Base-by-base conservation (phyloP, 805 yeast genomes). In the Teunomyces panamensis region DNA sequence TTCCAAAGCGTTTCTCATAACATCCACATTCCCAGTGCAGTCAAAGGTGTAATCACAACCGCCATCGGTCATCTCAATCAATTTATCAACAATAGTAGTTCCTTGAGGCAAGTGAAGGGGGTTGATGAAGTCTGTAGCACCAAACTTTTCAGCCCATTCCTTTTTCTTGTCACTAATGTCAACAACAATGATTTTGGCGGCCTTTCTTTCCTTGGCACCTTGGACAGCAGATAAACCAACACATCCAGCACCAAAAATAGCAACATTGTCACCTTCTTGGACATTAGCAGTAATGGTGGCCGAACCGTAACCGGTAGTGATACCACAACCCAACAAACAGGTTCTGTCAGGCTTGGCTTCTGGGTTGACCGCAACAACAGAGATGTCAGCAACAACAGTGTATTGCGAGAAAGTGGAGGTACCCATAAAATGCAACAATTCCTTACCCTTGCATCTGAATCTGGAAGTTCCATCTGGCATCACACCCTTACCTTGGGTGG, bases 391-490 rank as follows among this genome's bases (percentile, higher is more conserved):
- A 39, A 94, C 96, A 48, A 94, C 99, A 10, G 99, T 92, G 69
- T 94, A 94, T 74, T 94, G 96, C 33, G 97, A 84, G 71, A 94
- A 94, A 27, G 97, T 87, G 30, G 98, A 92, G 69, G 96, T 88
- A 43, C 99, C 99, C 99, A 94, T 94, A 69, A 89, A 94, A 71
- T 94, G 98, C 60, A 83, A 77, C 47, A 94, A 70, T 39, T 83
- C 80, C 73, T 94, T 79, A 56, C 99, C 99, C 62, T 84, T 83
- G 65, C 87, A 83, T 54, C 78, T 82, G 77, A 94, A 92, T 69
- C 99, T 83, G 39, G 87, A 69, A 44, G 99, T 92, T 16, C 98
- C 99, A 66, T 94, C 99, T 53, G 99, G 99, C 97, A 94, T 87
- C 49, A 92, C 86, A 68, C 99, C 99, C 64, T 88, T 85, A 67